Evolutionary conservation across 345 rosid species (phyloP), one percentile per base, ranked within the genome.

Genomic region (Linum tenue): DNA sequence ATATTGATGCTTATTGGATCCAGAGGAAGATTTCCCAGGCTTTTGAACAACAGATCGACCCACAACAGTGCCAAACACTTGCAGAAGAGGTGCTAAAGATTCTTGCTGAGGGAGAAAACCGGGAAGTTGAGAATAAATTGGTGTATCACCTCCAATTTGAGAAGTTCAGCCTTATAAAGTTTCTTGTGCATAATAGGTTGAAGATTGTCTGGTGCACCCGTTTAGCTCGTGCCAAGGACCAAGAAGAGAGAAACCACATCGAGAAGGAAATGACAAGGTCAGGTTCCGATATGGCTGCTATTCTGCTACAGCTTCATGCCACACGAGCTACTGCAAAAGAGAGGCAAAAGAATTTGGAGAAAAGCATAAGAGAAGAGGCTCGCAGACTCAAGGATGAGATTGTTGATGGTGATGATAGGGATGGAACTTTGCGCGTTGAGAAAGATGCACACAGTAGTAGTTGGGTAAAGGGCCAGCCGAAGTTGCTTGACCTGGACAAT

Each of bases 181-280:
- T 82, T 65, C 79, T 92, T 60, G 59, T 85, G 64, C 73, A 78
- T 40, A 92, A 92, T 69, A 78, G 90, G 74, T 75, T 90, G 72
- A 88, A 92, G 82, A 77, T 90, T 58, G 90, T 90, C 42, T 90
- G 98, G 98, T 90, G 96, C 72, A 92, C 97, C 17, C 92, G 98
- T 38, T 77, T 92, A 80, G 84, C 94, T 22, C 85, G 97, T 85
- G 90, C 96, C 56, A 87, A 92, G 74, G 96, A 85, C 72, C 91
- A 88, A 59, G 81, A 86, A 17, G 97, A 86, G 80, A 83, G 87
- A 77, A 78, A 80, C 74, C 83, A 69, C 64, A 92, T 88, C 50
- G 96, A 92, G 73, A 89, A 84, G 75, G 96, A 88, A 72, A 88
- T 92, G 98, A 70, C 73, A 81, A 74, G 69, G 37, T 73, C 79